Percentiles rank a stretch among this genome's conserved stretches.
Evolutionary conservation across 176 grass and related monocot species (phyloP).

Genomic region (Oryza coarctata): DNA sequence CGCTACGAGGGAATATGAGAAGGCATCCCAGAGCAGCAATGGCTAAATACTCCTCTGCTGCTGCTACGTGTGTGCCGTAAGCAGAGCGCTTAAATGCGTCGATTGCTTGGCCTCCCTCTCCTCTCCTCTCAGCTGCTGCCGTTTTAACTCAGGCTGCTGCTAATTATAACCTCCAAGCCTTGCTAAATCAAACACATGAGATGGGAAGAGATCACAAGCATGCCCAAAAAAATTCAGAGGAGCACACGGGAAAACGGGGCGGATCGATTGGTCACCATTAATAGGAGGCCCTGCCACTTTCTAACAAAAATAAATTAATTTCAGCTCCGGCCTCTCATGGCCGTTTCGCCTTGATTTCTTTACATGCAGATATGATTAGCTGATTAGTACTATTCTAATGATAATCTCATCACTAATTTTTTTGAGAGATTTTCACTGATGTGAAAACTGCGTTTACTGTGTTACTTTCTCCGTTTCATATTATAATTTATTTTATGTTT

Average conservation of each 20-base stretch:
- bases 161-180: constrained; percentile 27
- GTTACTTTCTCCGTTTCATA: too few relatives aligned
- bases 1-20: neutral
- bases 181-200: neutral
- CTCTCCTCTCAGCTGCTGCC: neutral
- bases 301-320: neutral
- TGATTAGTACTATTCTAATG: neutral
- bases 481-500: too few relatives aligned
- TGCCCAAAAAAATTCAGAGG: neutral
- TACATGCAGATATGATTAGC: constrained; percentile 8
- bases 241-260: constrained; percentile 16
- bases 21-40: neutral
- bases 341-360: constrained; percentile 44
- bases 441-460: neutral
- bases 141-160: constrained; percentile 28
- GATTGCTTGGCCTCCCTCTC: constrained; percentile 28
- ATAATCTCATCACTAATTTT: neutral
- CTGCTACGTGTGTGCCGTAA: neutral
- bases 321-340: constrained; percentile 28
- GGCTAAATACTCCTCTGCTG: constrained; percentile 18
- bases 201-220: neutral
- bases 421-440: neutral
- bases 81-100: constrained; percentile 17
- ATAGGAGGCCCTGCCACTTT: constrained; percentile 16
- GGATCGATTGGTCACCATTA: constrained; percentile 19